phyloP scores from a whole-genome alignment of 2,329 filamentous ascomycete species.

The Mycosphaerella sp. region DNA sequence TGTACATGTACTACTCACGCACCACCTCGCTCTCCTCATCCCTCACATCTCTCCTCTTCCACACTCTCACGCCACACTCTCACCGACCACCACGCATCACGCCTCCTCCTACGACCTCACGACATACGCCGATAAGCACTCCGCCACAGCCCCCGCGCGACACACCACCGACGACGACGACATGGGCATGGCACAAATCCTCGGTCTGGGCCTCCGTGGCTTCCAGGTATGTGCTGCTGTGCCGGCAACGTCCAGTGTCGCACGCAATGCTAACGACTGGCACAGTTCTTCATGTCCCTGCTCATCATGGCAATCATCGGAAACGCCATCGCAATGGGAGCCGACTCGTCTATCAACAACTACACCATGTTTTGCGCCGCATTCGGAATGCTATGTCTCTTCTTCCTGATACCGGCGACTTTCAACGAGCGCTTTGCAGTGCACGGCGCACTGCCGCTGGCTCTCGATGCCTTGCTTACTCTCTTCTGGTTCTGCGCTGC shows the following conservation, averaged over 20 bases:
- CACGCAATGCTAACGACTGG: not conserved
- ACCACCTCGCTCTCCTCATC: too few species aligned
- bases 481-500: conserved; percentile 66
- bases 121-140: too few species aligned
- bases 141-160: too few species aligned
- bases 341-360: conserved; percentile 48
- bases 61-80: too few species aligned
- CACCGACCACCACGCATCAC: too few species aligned
- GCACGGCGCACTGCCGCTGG: conserved; percentile 48
- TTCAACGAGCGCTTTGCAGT: conserved; percentile 51
- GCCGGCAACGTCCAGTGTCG: not conserved
- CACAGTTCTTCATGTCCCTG: conserved; percentile 53
- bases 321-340: conserved; percentile 54
- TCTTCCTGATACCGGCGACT: conserved; percentile 56
- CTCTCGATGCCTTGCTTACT: conserved; percentile 53
- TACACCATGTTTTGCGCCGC: conserved; percentile 61
- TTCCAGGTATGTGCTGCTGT: conserved; percentile 6
- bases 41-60: too few species aligned
- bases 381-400: conserved; percentile 58
- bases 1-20: too few species aligned
- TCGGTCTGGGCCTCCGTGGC: conserved; percentile 28
- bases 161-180: not conserved
- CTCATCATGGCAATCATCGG: conserved; percentile 57
- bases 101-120: too few species aligned
- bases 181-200: conserved; percentile 20